Evolutionary conservation across 805 yeast genomes (phyloP), one percentile per base, ranked within the genome.

Genomic region (Saccharomycopsis fermentans): DNA sequence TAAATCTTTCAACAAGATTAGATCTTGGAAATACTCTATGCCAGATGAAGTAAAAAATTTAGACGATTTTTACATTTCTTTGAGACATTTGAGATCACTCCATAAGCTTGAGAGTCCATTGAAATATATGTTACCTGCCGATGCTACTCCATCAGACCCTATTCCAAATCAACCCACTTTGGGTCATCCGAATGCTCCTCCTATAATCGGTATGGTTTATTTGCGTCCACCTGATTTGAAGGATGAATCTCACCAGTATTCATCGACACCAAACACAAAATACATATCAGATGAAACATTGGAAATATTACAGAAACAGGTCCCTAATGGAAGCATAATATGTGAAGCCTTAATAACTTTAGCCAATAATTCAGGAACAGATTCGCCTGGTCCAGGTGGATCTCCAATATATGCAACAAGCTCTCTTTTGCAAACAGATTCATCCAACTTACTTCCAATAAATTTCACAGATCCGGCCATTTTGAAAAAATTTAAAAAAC

Each of bases 11-110:
- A 94, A 92, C 72, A 87, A 92, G 69, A 94, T 94, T 66, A 81
- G 98, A 68, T 92, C 99, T 2, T 94, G 99, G 99, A 92, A 90
- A 71, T 97, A 97, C 6, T 94, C 98, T 75, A 78, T 94, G 64
- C 99, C 99, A 0, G 98, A 94, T 71, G 98, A 92, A 71, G 87
- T 92, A 54, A 82, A 98, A 66, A 90, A 87, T 63, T 66, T 73
- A 57, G 92, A 88, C 66, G 97, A 91, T 67, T 86, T 87, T 36
- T 82, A 87, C 24, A 81, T 81, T 40, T 90, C 92, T 6, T 77
- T 92, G 55, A 74, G 78, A 58, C 83, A 81, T 59, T 81, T 87
- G 56, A 78, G 91, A 66, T 80, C 81, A 63, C 77, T 87, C 68
- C 83, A 83, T 67, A 84, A 86, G 67, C 83, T 81, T 66, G 90